Base-by-base conservation (phyloP, 441 rosid species). In the Viola pubescens region DNA sequence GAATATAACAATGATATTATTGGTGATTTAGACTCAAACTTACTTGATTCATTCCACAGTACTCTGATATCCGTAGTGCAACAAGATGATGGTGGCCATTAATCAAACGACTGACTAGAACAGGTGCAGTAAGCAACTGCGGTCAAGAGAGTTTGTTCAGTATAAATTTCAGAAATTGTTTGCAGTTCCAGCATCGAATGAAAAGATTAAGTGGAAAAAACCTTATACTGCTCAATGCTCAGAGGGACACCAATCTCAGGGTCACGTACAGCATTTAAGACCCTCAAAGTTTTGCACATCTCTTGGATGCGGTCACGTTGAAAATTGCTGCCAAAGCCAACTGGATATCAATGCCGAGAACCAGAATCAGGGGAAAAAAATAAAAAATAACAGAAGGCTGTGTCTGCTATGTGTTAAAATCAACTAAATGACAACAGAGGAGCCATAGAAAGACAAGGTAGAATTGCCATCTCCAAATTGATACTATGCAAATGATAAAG, bases 151-250 rank as follows among this genome's bases (percentile, higher is more conserved):
- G 65, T n/a, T 47, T 59, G 57, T 46, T 77, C 68, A 76, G 73
- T 52, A 63, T 16, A 26, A 51, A 54, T 53, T 63, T 39, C 47
- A 43, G 57, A 60, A 62, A 57, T 5, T 9, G 13, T 11, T 63
- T 4, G 42, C 34, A 72, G 46, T n/a, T 49, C 34, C 34, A 26
- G 34, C 52, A 54, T 41, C 65, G 54, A 70, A 44, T 45, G 26
- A 44, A 60, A 9, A 60, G 48, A 3, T 44, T 8, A 64, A 74
- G 61, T 4, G 38, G 64, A 71, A 56, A 72, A 58, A 58, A 94
- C 97, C 99, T 91, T 94, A 71, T 87, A 94, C 66, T 94, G 97
- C 68, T 80, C 86, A 60, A 94, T 88, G 65, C 90, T 94, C 53
- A 94, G 90, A 65, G 94, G 95, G 52, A 88, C 79, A 78, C 97